A percentile compares a stretch with the other conserved stretches of the same genome.
Evolutionary conservation across 441 rosid species (phyloP).

Genomic region (Corymbia citriodora): DNA sequence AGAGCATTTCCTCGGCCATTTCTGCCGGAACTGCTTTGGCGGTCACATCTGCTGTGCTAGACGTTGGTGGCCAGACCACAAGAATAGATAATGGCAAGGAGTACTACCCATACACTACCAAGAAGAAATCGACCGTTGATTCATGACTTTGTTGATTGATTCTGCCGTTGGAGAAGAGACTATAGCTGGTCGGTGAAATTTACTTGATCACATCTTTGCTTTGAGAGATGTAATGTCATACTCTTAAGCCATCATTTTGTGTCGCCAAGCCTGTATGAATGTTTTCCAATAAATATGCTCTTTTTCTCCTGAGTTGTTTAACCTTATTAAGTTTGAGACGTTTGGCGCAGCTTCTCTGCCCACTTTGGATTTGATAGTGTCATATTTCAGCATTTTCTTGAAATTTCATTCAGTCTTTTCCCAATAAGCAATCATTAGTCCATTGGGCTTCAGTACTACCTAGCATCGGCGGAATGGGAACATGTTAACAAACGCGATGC

Average conservation of each 20-base stretch:
- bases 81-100: conserved; percentile 78
- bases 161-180: conserved; percentile 4
- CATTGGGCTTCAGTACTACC: background rate
- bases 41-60: conserved; percentile 62
- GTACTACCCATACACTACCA: conserved; percentile 73
- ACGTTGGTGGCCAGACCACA: conserved; percentile 79
- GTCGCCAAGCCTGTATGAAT: conserved; percentile 3
- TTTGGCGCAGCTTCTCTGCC: background rate
- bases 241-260: conserved; percentile 11
- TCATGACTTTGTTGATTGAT: conserved; percentile 21
- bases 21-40: conserved; percentile 85
- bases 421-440: background rate
- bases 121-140: conserved; percentile 63
- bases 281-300: conserved; percentile 24
- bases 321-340: background rate
- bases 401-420: background rate
- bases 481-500: background rate
- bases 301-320: background rate
- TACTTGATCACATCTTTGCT: conserved; percentile 11
- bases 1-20: conserved; percentile 66
- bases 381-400: background rate
- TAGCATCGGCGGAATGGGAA: background rate
- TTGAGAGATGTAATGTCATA: conserved; percentile 23
- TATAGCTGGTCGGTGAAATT: conserved; percentile 1
- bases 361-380: background rate